Evolutionary conservation across 805 yeast species (phyloP).

Genomic region (Nakazawaea ishiwadae): DNA sequence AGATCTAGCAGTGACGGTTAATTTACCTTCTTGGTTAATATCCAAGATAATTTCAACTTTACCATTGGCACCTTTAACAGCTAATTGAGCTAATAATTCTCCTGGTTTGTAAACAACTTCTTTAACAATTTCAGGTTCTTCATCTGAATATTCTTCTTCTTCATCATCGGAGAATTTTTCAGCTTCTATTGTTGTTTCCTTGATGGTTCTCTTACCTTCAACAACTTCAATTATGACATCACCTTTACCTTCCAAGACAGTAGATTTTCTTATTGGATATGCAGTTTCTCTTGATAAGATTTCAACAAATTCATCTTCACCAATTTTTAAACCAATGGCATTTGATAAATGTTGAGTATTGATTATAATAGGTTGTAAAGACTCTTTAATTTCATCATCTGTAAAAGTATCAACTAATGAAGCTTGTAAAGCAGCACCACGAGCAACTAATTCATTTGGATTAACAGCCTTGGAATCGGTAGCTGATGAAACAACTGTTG

Average conservation of each 20-base stretch:
- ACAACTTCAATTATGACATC: constrained; percentile 65
- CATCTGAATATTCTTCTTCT: constrained; percentile 52
- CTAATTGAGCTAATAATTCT: constrained; percentile 71
- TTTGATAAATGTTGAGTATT: constrained; percentile 83
- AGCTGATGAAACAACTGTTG: constrained; percentile 72
- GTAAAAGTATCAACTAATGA: constrained; percentile 78
- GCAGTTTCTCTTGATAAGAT: constrained; percentile 82
- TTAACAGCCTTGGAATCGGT: constrained; percentile 71
- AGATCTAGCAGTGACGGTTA: constrained; percentile 59
- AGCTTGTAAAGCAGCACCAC: constrained; percentile 98
- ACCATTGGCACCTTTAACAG: constrained; percentile 64
- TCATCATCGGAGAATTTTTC: constrained; percentile 50
- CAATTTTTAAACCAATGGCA: constrained; percentile 80
- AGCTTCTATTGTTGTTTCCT: constrained; percentile 76
- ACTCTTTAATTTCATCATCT: constrained; percentile 75
- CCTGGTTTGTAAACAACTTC: constrained; percentile 73
- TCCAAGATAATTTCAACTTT: constrained; percentile 67
- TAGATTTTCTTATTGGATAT: constrained; percentile 78
- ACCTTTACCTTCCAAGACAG: constrained; percentile 57
- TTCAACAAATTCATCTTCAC: constrained; percentile 64
- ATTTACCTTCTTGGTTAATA: constrained; percentile 59
- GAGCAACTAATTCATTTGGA: constrained; percentile 85
- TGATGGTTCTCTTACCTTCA: constrained; percentile 82
- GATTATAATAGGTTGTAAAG: constrained; percentile 76
- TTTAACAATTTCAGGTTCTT: constrained; percentile 84